Percentiles rank a stretch among this genome's conserved stretches.
Evolutionary conservation across 2,329 filamentous ascomycete genomes (phyloP).

Genomic region (Cladophialophora immunda): DNA sequence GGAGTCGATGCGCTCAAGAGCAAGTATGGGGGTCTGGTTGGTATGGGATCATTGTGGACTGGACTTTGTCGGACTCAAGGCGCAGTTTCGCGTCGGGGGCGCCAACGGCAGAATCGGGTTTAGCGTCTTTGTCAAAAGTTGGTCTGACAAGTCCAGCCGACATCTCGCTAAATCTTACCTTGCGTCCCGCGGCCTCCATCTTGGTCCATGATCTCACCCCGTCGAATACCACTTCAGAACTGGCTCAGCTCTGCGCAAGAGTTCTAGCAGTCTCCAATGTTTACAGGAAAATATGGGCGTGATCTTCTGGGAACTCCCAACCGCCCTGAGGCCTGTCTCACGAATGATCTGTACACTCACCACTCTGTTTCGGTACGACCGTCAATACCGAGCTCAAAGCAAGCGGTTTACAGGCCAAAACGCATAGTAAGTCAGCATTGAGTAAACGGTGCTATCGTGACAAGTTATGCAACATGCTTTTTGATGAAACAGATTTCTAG

Average conservation of each 20-base stretch:
- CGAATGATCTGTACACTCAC: neutral
- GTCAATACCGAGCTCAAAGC: neutral
- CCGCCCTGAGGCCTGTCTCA: neutral
- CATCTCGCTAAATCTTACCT: constrained; percentile 7
- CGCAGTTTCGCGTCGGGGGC: constrained; percentile 29
- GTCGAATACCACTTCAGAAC: neutral
- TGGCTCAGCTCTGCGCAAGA: neutral
- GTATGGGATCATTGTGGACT: constrained; percentile 28
- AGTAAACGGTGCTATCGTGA: neutral
- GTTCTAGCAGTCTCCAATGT: neutral
- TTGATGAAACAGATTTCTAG: neutral
- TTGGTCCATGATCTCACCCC: neutral
- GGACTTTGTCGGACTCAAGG: constrained; percentile 20
- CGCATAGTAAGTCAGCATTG: neutral
- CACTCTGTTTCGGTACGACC: neutral
- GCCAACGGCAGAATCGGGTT: constrained; percentile 23
- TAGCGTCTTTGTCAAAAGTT: constrained; percentile 14
- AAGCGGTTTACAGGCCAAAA: neutral
- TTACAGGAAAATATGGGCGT: neutral
- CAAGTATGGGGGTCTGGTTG: constrained; percentile 29
- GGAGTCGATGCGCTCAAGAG: constrained; percentile 32
- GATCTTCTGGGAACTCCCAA: neutral
- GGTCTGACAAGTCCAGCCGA: neutral
- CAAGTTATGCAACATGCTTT: neutral
- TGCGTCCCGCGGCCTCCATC: neutral